Evolutionary conservation across 495 filamentous ascomycete genomes (phyloP), one percentile per base, ranked within the genome.

Genomic region (Tuber calosporum): DNA sequence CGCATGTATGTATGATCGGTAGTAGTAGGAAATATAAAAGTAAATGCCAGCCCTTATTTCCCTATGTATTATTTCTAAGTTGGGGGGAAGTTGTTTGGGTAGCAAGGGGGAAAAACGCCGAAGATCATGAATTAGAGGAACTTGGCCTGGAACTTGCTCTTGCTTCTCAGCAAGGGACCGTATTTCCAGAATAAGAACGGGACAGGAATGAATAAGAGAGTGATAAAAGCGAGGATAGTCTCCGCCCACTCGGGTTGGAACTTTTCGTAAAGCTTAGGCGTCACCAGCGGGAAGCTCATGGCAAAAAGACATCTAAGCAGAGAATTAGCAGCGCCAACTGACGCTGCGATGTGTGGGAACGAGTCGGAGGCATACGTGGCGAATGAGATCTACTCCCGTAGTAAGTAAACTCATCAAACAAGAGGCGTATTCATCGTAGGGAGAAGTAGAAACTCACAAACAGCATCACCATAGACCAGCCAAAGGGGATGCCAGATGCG

Each of bases 271-370:
- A 96, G 93, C 80, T 95, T 91, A 15, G 84, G 87, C 0, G 89
- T 86, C 79, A 97, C 96, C 6, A 97, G 85, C 9, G 93, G 93
- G 83, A 96, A 97, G 0, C 86, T 88, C 20, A 91, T 91, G 22
- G 91, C 93, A 67, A 88, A 88, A 1, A 93, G 82, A 8, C 90
- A 93, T 1, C 93, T 90, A 6, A 95, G 84, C 80, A 97, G 92
- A 0, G 93, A 94, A 80, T 95, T 95, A 30, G 90, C 92, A 15
- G 93, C 93, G 68, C 96, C 92, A 37, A 93, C 91, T 4, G 92
- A 94, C 38, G 92, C 92, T n/a, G 92, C 91, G 37, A 75, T 72
- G 36, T 76, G 45, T 7, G 53, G 53, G 53, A 62, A 62, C 53
- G 53, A 62, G 26, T 62, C 53, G 4, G 53, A 62, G 26, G 53